Percentiles rank a stretch among this genome's conserved stretches.
Conservation (phyloP, 2,329 filamentous ascomycete genomes). For the Pyricularia pennisetigena region DNA sequence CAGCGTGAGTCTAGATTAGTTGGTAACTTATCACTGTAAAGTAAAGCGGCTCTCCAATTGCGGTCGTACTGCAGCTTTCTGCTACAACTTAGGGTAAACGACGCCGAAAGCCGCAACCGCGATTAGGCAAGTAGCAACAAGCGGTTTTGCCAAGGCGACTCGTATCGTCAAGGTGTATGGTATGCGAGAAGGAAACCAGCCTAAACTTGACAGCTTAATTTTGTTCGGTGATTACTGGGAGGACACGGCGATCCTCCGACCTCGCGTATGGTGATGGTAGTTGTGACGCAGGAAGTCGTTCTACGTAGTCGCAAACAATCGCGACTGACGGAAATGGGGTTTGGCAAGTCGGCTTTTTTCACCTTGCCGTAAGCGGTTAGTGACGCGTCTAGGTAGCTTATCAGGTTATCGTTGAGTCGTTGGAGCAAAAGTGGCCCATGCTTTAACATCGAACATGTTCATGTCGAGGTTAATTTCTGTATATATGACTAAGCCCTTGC, state of each 20-base stretch:
- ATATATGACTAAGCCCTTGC: too few relatives aligned
- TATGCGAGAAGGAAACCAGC: neutral
- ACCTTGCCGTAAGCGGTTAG: constrained; percentile 1
- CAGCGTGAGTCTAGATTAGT: neutral
- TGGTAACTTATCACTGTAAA: neutral
- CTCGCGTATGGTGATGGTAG: neutral
- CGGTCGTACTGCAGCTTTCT: neutral
- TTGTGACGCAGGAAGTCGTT: neutral
- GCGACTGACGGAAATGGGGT: neutral
- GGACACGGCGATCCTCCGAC: neutral
- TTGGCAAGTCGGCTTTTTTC: neutral
- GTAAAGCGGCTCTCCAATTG: neutral
- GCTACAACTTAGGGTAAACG: neutral
- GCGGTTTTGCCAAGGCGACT: neutral
- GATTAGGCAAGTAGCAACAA: neutral
- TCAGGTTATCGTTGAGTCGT: neutral
- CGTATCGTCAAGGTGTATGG: neutral
- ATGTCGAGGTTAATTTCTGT: too few relatives aligned
- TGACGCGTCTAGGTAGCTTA: neutral
- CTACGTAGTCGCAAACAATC: neutral
- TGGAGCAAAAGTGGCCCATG: neutral
- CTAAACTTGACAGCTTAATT: neutral
- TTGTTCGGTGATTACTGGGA: neutral
- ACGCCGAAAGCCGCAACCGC: neutral
- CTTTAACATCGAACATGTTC: too few relatives aligned